Base-by-base conservation (phyloP, 352 stramenopile genomes). In the Peronospora farinosa region DNA sequence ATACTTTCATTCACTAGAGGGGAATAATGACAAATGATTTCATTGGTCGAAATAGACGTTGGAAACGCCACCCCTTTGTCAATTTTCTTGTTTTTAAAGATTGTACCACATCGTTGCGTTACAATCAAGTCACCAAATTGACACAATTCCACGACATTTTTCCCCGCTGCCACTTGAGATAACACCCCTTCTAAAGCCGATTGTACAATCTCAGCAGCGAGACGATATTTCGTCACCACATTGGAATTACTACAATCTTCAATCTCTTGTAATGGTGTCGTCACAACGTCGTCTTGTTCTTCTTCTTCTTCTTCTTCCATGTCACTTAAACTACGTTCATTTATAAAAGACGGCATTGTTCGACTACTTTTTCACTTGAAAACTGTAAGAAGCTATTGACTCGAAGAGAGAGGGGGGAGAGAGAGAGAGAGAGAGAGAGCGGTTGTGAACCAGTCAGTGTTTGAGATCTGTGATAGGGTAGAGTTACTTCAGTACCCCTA, bases 11-110 rank as follows among this genome's bases (percentile, higher is more conserved):
- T 88, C n/a, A 75, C 51, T 30, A 99, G 78, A 2, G 97, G 97
- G 42, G 93, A 98, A 74, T 90, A 96, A 78, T 99, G 98, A 78
- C 96, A 99, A 38, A 99, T 86, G 47, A 97, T 78, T 65, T 99
- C 96, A 74, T 99, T 99, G 15, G 98, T 91, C 48, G 92, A 98
- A 23, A 99, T 79, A 60, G 90, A 98, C 40, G 98, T 98, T 7
- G 97, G 97, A 76, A 99, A 99, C 9, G 97, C 96, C 51, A 99
- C 84, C 40, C 97, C 97, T 71, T 98, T 98, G 66, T 99, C 92
- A 5, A 99, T 78, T 54, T 95, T 87, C 72, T 96, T 97, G 69
- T 83, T 96, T 70, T 99, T 98, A 57, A 98, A 98, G 43, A 98
- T 96, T 47, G 96, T 88, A 32, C 65, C 69, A 50, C 78, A 90